These are phyloP conservation scores for Brassica incana DNA, from an alignment of 345 rosid genomes.

Conservation along the genomic window DNA sequence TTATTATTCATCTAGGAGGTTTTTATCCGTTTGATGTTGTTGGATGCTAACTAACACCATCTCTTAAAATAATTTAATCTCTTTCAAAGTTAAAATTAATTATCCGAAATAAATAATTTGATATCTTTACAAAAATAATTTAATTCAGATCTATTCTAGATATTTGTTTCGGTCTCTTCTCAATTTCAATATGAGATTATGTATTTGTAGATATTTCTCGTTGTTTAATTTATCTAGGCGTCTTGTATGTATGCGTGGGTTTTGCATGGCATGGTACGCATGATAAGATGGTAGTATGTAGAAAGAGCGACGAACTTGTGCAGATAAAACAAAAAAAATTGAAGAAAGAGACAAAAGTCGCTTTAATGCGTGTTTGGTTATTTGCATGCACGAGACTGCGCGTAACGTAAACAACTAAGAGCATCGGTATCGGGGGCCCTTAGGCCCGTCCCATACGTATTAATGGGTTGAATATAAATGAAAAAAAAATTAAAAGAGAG, in stretches of 20 bases:
- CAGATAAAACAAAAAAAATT: slow-evolving; percentile 1
- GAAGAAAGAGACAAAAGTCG: slow-evolving; percentile 33
- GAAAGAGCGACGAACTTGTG: slow-evolving; percentile 21
- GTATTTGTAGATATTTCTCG: neutral
- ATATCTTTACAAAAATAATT: neutral
- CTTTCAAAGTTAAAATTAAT: neutral
- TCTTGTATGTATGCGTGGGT: neutral
- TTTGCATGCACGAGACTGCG: slow-evolving; percentile 36
- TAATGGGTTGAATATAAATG: no score
- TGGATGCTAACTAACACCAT: neutral
- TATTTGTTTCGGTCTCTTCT: neutral
- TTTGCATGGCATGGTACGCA: slow-evolving; percentile 13
- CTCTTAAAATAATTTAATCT: neutral
- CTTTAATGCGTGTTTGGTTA: slow-evolving; percentile 41
- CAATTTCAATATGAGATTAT: neutral
- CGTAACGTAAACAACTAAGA: slow-evolving; percentile 31
- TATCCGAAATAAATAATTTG: neutral
- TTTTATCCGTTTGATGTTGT: neutral
- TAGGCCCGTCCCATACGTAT: no score
- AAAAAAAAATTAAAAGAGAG: no score
- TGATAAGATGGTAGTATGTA: slow-evolving; percentile 31
- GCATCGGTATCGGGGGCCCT: no score
- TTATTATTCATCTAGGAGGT: neutral
- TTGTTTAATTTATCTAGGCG: neutral
- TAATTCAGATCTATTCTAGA: neutral